Percentiles rank a stretch among this genome's conserved stretches.
Conservation (phyloP, 148 eudicot genomes). For the Simmondsia chinensis region DNA sequence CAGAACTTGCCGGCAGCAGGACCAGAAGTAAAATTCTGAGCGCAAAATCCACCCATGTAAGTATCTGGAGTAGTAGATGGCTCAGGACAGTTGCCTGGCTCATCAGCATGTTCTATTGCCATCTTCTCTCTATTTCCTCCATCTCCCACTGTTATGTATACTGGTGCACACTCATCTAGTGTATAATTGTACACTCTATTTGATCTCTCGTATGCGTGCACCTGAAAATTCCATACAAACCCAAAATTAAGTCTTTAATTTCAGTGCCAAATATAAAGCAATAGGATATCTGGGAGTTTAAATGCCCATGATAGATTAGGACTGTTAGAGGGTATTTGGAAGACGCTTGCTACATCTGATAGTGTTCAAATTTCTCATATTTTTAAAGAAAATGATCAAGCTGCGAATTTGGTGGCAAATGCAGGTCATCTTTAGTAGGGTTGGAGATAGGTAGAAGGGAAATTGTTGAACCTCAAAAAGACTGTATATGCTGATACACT, state of each 20-base stretch:
- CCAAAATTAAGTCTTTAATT: neutral
- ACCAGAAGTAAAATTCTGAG: slow-evolving; percentile 78
- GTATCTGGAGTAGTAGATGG: slow-evolving; percentile 69
- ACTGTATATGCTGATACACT: too few species aligned
- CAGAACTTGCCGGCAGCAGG: slow-evolving; percentile 91
- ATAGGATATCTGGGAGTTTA: too few species aligned
- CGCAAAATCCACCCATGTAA: slow-evolving; percentile 92
- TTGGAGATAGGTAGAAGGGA: too few species aligned
- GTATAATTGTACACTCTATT: slow-evolving; percentile 87
- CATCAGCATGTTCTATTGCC: slow-evolving; percentile 81
- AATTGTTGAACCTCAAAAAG: too few species aligned
- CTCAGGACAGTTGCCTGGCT: slow-evolving; percentile 75
- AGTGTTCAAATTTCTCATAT: too few species aligned
- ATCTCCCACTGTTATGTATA: slow-evolving; percentile 82
- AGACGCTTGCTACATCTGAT: too few species aligned
- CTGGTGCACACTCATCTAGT: slow-evolving; percentile 80
- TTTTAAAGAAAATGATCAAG: too few species aligned
- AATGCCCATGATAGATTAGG: too few species aligned
- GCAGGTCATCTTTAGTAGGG: too few species aligned
- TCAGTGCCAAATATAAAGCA: too few species aligned
- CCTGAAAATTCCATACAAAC: slow-evolving; percentile 33
- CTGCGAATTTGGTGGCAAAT: too few species aligned
- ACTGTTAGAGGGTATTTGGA: too few species aligned
- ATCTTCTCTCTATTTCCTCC: slow-evolving; percentile 98
- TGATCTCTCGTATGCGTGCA: slow-evolving; percentile 94